These are phyloP conservation scores for Globisporangium okanoganense DNA, from an alignment of 352 stramenopile genomes.

Conservation along the genomic window DNA sequence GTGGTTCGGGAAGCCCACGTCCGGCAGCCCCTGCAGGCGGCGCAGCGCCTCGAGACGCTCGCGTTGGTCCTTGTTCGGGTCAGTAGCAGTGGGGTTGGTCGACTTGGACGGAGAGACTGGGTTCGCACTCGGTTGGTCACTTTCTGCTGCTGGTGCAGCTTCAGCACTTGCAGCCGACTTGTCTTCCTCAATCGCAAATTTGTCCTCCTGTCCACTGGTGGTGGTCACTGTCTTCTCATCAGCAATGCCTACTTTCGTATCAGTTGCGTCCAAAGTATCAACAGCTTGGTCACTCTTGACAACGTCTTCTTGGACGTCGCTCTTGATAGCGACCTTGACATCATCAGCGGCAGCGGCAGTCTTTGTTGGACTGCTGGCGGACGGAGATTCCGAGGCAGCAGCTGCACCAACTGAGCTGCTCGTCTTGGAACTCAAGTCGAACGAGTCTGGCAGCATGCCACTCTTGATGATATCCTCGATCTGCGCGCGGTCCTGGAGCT, in stretches of 20 bases:
- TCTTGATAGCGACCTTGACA: background rate
- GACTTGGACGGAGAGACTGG: too few species aligned
- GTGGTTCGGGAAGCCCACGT: slow-evolving; percentile 22
- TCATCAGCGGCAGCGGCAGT: background rate
- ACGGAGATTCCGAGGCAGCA: background rate
- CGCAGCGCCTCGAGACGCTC: slow-evolving; percentile 38
- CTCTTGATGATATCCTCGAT: slow-evolving; percentile 36
- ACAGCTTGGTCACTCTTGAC: background rate
- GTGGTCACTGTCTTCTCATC: background rate
- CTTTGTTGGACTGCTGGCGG: background rate
- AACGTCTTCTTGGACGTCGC: background rate
- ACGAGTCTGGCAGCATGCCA: slow-evolving; percentile 23
- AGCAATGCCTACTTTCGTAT: background rate
- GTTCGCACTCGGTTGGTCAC: background rate
- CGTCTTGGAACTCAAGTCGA: background rate
- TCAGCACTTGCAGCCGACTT: background rate
- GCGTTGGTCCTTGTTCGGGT: slow-evolving; percentile 5
- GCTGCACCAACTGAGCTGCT: background rate
- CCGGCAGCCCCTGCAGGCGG: slow-evolving; percentile 37
- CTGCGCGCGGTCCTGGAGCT: slow-evolving; percentile 20
- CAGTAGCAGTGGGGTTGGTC: background rate
- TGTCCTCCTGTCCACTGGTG: background rate
- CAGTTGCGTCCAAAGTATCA: background rate
- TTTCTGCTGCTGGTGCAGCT: background rate
- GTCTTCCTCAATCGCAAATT: too few species aligned